Conservation (phyloP, 805 yeast genomes). For the Suhomyces kilbournensis region DNA sequence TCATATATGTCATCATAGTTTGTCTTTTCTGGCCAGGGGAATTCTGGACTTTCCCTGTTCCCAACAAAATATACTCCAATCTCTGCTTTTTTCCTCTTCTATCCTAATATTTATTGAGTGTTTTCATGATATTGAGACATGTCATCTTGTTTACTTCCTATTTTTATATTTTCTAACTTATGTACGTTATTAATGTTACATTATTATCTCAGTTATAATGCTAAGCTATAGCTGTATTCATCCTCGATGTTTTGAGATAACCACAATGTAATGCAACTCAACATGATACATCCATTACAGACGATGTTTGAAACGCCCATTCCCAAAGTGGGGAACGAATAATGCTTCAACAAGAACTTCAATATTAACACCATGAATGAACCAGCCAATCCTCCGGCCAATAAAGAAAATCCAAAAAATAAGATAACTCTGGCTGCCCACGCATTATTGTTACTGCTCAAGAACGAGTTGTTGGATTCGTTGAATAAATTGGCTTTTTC, state of each 20-base stretch:
- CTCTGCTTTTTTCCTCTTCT: background rate
- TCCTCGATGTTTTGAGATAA: slow-evolving; percentile 93
- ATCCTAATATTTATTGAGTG: slow-evolving; percentile 1
- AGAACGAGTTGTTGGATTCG: slow-evolving; percentile 35
- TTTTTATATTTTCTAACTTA: background rate
- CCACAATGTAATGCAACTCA: slow-evolving; percentile 90
- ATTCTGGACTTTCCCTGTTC: background rate
- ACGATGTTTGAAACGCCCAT: slow-evolving; percentile 92
- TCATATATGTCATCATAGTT: background rate
- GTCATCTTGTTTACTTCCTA: background rate
- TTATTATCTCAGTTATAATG: slow-evolving; percentile 44
- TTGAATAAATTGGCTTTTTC: slow-evolving; percentile 61
- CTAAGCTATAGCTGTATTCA: slow-evolving; percentile 89
- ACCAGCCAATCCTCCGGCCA: slow-evolving; percentile 94
- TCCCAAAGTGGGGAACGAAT: slow-evolving; percentile 81
- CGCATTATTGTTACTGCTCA: slow-evolving; percentile 53
- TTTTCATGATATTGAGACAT: background rate
- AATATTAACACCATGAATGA: slow-evolving; percentile 83
- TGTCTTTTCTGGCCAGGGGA: background rate
- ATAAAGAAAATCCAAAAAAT: slow-evolving; percentile 85
- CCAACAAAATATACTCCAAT: background rate
- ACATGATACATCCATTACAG: slow-evolving; percentile 74
- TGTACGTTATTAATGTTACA: background rate
- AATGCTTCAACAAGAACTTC: slow-evolving; percentile 77
- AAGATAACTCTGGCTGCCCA: slow-evolving; percentile 94